Evolutionary conservation across 192 early-diverging fungal genomes (phyloP).

Genomic region (Backusella circina): DNA sequence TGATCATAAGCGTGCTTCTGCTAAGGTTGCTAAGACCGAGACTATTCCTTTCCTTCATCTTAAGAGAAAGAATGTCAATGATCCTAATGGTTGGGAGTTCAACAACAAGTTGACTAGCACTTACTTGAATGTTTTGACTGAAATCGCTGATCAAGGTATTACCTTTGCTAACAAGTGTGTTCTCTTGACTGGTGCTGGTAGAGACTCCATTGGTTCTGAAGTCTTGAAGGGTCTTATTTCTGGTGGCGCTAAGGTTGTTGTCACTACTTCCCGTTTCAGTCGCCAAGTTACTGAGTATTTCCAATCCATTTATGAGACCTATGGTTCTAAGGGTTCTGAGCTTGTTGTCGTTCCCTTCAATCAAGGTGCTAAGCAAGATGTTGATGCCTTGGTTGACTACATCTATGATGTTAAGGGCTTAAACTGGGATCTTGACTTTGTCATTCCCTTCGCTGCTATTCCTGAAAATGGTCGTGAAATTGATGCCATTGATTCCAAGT

Average conservation of each 20-base stretch:
- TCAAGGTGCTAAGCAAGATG: conserved; percentile 84
- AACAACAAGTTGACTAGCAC: conserved; percentile 70
- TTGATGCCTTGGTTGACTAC: conserved; percentile 75
- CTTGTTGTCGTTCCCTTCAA: conserved; percentile 95
- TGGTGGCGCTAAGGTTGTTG: conserved; percentile 86
- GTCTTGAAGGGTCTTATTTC: conserved; percentile 78
- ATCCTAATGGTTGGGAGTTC: conserved; percentile 82
- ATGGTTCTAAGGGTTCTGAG: conserved; percentile 83
- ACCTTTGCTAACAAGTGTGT: conserved; percentile 84
- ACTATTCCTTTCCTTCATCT: conserved; percentile 77
- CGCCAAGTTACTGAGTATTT: conserved; percentile 77
- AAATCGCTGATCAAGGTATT: conserved; percentile 79
- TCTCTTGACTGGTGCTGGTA: conserved; percentile 88
- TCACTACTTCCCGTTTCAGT: conserved; percentile 90
- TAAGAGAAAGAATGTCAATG: conserved; percentile 62
- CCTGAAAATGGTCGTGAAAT: conserved; percentile 85
- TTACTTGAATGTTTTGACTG: conserved; percentile 79
- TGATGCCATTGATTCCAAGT: conserved; percentile 77
- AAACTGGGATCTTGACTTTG: conserved; percentile 91
- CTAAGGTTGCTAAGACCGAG: conserved; percentile 49
- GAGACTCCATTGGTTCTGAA: conserved; percentile 85
- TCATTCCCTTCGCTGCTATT: conserved; percentile 95
- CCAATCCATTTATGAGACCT: conserved; percentile 80
- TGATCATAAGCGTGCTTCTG: conserved; percentile 45
- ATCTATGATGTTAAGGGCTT: conserved; percentile 85